phyloP scores from a whole-genome alignment of 2,329 filamentous ascomycete species.

The Talaromyces islandicus region DNA sequence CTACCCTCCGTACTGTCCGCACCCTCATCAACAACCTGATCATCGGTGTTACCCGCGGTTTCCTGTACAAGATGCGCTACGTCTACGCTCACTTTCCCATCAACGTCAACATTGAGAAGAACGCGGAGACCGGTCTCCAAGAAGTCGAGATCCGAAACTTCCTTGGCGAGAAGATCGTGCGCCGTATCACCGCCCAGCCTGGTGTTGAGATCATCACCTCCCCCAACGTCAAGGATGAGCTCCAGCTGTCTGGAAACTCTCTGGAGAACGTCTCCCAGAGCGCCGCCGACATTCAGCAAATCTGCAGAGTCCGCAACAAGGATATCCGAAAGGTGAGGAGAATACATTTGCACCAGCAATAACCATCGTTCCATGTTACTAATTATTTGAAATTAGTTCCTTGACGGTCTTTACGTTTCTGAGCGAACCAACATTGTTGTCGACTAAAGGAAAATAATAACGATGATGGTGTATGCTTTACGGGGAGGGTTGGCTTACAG shows the following conservation, averaged over 20 bases:
- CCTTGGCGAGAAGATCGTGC: conserved; percentile 98
- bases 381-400: conserved; percentile 59
- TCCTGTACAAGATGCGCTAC: conserved; percentile 99
- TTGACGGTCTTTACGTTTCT: conserved; percentile 99
- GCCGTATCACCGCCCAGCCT: conserved; percentile 78
- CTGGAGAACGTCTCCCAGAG: conserved; percentile 96
- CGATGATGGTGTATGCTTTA: conserved; percentile 20
- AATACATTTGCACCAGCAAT: not conserved
- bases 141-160: conserved; percentile 99
- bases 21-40: conserved; percentile 99
- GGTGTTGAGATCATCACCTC: conserved; percentile 90
- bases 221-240: conserved; percentile 95
- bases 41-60: conserved; percentile 96
- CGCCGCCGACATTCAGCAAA: conserved; percentile 98
- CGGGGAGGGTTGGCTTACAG: conserved; percentile 6
- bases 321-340: conserved; percentile 93
- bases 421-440: conserved; percentile 94
- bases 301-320: conserved; percentile 99
- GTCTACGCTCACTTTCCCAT: conserved; percentile 99
- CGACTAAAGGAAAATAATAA: conserved; percentile 30
- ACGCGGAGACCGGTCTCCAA: conserved; percentile 76
- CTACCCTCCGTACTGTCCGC: conserved; percentile 94
- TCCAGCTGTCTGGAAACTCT: conserved; percentile 86
- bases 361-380: conserved; percentile 11
- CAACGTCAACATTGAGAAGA: conserved; percentile 99